These are phyloP conservation scores for Cladorrhinum sp. DNA, from an alignment of 2,329 filamentous ascomycete species.

Conservation along the genomic window DNA sequence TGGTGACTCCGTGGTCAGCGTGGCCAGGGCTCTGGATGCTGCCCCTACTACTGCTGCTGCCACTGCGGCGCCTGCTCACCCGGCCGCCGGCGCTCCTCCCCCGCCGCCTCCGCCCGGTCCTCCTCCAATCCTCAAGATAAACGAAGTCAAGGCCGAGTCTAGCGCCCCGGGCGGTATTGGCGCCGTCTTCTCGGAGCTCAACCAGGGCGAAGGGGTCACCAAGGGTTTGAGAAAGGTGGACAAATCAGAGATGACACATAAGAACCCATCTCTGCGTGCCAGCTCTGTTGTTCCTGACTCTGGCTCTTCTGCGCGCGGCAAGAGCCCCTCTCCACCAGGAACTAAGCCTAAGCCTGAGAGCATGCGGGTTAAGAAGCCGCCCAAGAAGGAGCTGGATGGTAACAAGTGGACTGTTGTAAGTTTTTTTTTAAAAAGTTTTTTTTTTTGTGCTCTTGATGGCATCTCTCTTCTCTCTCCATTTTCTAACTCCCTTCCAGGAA, in stretches of 20 bases:
- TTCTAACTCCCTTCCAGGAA: conserved; percentile 55
- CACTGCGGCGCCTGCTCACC: conserved; percentile 49
- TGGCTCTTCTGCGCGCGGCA: conserved; percentile 57
- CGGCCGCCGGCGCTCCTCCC: conserved; percentile 57
- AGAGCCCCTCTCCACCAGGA: conserved; percentile 72
- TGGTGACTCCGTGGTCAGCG: conserved; percentile 69
- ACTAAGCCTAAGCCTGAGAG: conserved; percentile 85
- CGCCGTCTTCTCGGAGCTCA: conserved; percentile 88
- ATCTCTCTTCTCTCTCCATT: background rate
- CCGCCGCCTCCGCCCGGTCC: conserved; percentile 70
- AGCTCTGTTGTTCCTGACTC: conserved; percentile 64
- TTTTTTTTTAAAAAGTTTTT: conserved; percentile 20
- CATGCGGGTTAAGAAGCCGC: conserved; percentile 79
- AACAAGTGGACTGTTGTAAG: conserved; percentile 90
- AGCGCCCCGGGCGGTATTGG: conserved; percentile 63
- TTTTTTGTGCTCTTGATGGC: too few species aligned
- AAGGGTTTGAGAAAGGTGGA: conserved; percentile 89
- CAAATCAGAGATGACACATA: conserved; percentile 95
- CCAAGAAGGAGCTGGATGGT: conserved; percentile 74
- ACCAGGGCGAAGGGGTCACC: conserved; percentile 85
- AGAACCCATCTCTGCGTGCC: conserved; percentile 84
- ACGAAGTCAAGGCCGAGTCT: conserved; percentile 45
- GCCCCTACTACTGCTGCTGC: conserved; percentile 40
- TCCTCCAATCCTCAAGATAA: conserved; percentile 62
- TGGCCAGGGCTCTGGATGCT: conserved; percentile 55